A percentile compares a stretch with the other conserved stretches of the same genome.
phyloP scores from a whole-genome alignment of 2,329 filamentous ascomycete species.

The Talaromyces sp. region DNA sequence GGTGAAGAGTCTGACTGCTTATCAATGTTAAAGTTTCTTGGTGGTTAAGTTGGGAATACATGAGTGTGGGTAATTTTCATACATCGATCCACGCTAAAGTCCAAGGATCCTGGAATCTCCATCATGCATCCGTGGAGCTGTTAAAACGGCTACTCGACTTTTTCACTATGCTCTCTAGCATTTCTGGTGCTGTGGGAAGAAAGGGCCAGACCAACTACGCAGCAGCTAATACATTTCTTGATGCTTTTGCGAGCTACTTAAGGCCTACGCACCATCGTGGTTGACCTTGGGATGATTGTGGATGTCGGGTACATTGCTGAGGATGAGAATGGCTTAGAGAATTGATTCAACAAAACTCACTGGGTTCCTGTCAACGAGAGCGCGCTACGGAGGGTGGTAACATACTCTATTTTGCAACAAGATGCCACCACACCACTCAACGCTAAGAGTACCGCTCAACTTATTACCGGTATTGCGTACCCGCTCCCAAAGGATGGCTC shows the following conservation, averaged over 20 bases:
- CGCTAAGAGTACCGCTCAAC: background rate
- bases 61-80: background rate
- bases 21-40: too few relatives aligned
- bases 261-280: background rate
- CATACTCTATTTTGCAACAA: background rate
- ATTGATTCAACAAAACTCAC: background rate
- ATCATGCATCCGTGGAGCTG: background rate
- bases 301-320: background rate
- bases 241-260: slow-evolving; percentile 11
- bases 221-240: slow-evolving; percentile 28
- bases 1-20: too few relatives aligned
- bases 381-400: background rate
- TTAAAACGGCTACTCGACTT: slow-evolving; percentile 32
- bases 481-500: background rate
- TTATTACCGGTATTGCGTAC: background rate
- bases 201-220: background rate
- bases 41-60: background rate
- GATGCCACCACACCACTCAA: background rate
- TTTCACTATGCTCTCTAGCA: slow-evolving; percentile 39
- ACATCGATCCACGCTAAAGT: background rate
- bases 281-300: background rate
- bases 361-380: background rate
- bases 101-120: background rate
- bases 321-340: background rate
- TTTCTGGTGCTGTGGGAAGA: slow-evolving; percentile 26